Conservation (phyloP, 2,329 filamentous ascomycete genomes). For the Zelopaecilomyces penicillatus region DNA sequence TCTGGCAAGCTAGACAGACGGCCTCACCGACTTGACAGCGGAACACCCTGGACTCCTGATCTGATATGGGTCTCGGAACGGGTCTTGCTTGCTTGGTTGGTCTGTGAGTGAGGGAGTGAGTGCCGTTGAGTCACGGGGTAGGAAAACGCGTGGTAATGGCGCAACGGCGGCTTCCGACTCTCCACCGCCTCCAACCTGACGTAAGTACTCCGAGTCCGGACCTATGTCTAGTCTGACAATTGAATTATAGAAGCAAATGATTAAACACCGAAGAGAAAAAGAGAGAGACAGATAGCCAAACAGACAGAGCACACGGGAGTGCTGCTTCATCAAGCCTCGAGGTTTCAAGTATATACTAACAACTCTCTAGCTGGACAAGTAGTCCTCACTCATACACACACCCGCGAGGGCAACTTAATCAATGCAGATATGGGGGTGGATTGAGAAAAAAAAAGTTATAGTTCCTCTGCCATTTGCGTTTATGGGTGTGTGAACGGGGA, state of each 20-base stretch:
- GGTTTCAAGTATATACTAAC: too few species aligned
- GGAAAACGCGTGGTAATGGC: slow-evolving; percentile 6
- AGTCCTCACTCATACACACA: too few species aligned
- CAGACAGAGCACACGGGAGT: too few species aligned
- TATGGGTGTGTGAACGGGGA: neutral
- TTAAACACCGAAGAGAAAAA: neutral
- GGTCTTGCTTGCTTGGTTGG: neutral
- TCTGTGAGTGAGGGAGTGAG: neutral
- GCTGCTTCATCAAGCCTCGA: too few species aligned
- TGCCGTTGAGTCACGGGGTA: slow-evolving; percentile 9
- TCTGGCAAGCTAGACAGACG: slow-evolving; percentile 3
- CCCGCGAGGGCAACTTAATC: too few species aligned
- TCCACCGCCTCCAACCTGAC: slow-evolving; percentile 2
- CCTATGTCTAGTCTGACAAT: too few species aligned
- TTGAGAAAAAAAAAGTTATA: neutral
- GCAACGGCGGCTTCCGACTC: slow-evolving; percentile 11
- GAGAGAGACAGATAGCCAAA: too few species aligned
- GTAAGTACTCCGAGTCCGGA: too few species aligned
- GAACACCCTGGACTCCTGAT: slow-evolving; percentile 3
- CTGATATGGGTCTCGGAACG: slow-evolving; percentile 8
- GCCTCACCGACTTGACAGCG: slow-evolving; percentile 9
- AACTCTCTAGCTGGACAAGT: too few species aligned
- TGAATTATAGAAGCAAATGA: too few species aligned
- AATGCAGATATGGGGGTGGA: too few species aligned
- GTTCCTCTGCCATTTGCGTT: neutral